Evolutionary conservation across 1,284 basidiomycete species (phyloP), one percentile per base, ranked within the genome.

Genomic region (Ustilago hordei): DNA sequence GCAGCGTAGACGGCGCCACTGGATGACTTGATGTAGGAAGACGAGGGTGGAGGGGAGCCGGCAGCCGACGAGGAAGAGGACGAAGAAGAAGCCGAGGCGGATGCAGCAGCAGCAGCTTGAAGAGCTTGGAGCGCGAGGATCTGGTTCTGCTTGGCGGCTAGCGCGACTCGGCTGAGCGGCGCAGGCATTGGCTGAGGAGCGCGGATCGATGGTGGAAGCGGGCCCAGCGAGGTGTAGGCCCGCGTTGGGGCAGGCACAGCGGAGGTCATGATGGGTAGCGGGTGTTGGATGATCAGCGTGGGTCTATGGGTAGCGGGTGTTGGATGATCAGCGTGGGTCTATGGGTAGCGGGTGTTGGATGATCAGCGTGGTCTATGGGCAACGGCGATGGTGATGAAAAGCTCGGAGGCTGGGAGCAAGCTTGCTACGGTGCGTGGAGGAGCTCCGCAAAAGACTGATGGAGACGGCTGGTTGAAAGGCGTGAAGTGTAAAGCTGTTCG

Each of bases 101-200:
- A 59, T 28, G 69, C 54, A 4, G 69, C 43, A 4, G 74, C 69
- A 12, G 69, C 75, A 15, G 75, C 65, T 59, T 77, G 75, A 15
- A 77, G 70, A 12, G 75, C 70, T 64, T 73, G 69, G 8, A 77
- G 67, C 15, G 75, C 75, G 35, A 77, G 48, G 45, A 77, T 73
- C 60, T 77, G 75, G 41, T 77, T 77, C 47, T 77, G 75, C 60
- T 64, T 69, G 35, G 70, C 75, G 36, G 75, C 75, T 36, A 73
- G 65, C 5, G 75, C 75, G 34, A 77, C 47, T 4, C 70, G 66
- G 62, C 65, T 73, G 43, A 77, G 71, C 23, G 75, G 75, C 17
- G 66, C 75, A 12, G 75, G 75, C 66, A 77, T 73, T 17, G 75
- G 75, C 50, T 69, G 69, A 11, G 69, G 34, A 3, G 69, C 53